A percentile compares a stretch with the other conserved stretches of the same genome.
Evolutionary conservation across 441 rosid species (phyloP).

Genomic region (Isatis lusitanica): DNA sequence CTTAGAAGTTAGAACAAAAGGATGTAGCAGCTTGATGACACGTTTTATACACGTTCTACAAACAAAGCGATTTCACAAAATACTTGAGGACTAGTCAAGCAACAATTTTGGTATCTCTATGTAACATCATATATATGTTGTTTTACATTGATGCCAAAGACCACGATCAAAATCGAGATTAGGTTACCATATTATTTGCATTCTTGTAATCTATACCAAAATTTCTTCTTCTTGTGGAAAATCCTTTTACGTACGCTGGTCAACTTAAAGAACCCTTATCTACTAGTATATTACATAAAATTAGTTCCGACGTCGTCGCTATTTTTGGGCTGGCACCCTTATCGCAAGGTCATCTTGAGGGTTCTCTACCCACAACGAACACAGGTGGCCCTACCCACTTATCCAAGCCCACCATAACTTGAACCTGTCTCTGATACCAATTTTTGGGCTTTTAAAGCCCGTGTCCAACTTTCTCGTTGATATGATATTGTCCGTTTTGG

Average conservation of each 20-base stretch:
- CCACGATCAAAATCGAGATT: background rate
- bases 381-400: no score
- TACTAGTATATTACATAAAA: background rate
- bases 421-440: no score
- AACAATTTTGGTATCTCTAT: background rate
- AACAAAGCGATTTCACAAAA: background rate
- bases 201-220: no score
- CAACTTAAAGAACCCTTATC: background rate
- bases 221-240: no score
- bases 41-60: constrained; percentile 9
- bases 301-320: constrained; percentile 16
- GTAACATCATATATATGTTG: background rate
- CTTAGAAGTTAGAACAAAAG: background rate
- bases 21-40: constrained; percentile 14
- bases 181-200: no score
- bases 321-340: no score
- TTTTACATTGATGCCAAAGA: background rate
- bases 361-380: no score
- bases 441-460: no score
- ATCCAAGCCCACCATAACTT: no score
- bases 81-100: background rate
- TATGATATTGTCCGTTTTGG: no score
- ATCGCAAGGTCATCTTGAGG: no score
- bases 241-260: background rate
- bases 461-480: no score